These are phyloP conservation scores for Emmonsia crescens DNA, from an alignment of 2,329 filamentous ascomycete species.

Conservation along the genomic window DNA sequence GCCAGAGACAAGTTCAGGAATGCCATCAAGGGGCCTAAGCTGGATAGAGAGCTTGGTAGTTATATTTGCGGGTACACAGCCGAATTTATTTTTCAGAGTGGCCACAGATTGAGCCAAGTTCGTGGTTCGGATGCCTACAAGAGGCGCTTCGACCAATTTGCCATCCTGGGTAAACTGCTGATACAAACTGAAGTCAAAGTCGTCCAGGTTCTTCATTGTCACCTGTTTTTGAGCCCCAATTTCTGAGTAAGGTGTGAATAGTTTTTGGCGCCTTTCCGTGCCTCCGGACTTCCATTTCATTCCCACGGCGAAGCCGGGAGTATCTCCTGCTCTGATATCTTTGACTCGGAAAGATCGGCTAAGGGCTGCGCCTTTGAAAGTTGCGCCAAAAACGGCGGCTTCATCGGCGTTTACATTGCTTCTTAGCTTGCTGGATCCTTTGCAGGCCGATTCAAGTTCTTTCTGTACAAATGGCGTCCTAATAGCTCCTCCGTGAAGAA, in stretches of 20 bases:
- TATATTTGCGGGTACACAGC: conserved; percentile 66
- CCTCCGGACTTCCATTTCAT: conserved; percentile 65
- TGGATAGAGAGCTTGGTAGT: conserved; percentile 68
- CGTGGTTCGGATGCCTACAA: conserved; percentile 59
- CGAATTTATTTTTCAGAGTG: conserved; percentile 64
- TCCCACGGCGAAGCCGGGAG: conserved; percentile 59
- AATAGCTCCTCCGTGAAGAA: conserved; percentile 82
- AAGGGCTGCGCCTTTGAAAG: conserved; percentile 82
- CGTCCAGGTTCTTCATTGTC: conserved; percentile 67
- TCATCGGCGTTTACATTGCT: conserved; percentile 96
- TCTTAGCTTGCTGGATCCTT: conserved; percentile 66
- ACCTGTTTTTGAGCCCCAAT: conserved; percentile 74
- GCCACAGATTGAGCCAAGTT: conserved; percentile 80
- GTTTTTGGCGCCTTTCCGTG: conserved; percentile 64
- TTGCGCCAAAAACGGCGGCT: conserved; percentile 88
- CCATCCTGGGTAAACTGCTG: conserved; percentile 51
- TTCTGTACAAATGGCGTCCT: conserved; percentile 92
- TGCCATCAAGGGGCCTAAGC: conserved; percentile 60
- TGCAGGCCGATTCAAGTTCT: conserved; percentile 64
- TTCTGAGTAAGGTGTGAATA: conserved; percentile 69
- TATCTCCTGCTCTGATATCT: conserved; percentile 79
- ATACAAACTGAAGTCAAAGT: conserved; percentile 70
- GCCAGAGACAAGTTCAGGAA: conserved; percentile 68
- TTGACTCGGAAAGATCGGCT: conserved; percentile 96
- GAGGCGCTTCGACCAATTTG: conserved; percentile 44